These are phyloP conservation scores for Aspergillus fumigatus DNA, from an alignment of 2,329 filamentous ascomycete species.

Conservation along the genomic window DNA sequence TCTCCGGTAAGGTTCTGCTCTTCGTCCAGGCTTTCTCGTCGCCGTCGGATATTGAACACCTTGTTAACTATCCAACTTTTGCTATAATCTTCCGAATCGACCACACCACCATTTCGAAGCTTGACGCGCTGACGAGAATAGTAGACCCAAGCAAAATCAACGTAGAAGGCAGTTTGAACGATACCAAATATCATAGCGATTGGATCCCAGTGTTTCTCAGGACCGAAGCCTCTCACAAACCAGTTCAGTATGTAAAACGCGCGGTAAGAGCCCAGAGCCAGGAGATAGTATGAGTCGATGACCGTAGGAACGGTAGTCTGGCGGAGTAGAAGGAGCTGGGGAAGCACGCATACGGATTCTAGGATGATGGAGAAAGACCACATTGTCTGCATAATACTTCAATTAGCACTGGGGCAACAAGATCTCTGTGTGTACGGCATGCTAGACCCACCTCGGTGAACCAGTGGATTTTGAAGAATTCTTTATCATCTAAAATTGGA, in stretches of 20 bases:
- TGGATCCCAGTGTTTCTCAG: conserved; percentile 58
- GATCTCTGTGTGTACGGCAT: neutral
- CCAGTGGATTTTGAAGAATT: conserved; percentile 20
- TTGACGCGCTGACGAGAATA: conserved; percentile 90
- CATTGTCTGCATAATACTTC: conserved; percentile 53
- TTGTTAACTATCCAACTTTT: conserved; percentile 78
- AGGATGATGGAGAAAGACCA: conserved; percentile 90
- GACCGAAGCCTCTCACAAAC: conserved; percentile 65
- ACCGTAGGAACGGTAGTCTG: conserved; percentile 96
- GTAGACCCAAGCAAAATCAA: conserved; percentile 97
- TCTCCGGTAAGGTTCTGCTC: conserved; percentile 33
- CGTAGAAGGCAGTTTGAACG: conserved; percentile 82
- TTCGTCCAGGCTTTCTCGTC: conserved; percentile 31
- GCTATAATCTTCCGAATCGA: conserved; percentile 83
- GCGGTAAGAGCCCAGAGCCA: conserved; percentile 81
- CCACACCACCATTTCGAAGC: conserved; percentile 78
- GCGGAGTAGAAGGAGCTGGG: conserved; percentile 83
- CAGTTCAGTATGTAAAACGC: conserved; percentile 89
- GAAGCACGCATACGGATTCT: conserved; percentile 84
- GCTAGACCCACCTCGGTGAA: conserved; percentile 37
- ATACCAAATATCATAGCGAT: conserved; percentile 81
- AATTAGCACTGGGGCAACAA: neutral
- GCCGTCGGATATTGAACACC: conserved; percentile 58
- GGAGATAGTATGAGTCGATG: conserved; percentile 92
- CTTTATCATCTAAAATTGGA: conserved; percentile 61